These are phyloP conservation scores for Schwanniomyces sp. DNA, from an alignment of 805 yeast genomes.

Conservation along the genomic window DNA sequence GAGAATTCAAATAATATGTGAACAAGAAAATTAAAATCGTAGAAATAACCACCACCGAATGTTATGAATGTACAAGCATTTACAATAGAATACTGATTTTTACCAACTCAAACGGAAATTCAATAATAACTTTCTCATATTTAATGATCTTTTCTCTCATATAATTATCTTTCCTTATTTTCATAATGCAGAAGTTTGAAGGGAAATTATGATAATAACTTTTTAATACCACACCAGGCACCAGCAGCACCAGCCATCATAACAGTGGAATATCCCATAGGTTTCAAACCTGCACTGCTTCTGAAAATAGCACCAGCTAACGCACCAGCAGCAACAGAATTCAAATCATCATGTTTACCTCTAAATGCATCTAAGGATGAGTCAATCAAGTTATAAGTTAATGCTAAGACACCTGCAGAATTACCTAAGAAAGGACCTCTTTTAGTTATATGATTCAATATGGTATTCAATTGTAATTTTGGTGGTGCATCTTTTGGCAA, in stretches of 20 bases:
- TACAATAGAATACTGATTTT: background rate
- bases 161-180: constrained; percentile 1
- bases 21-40: background rate
- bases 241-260: constrained; percentile 89
- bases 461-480: constrained; percentile 82
- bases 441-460: constrained; percentile 87
- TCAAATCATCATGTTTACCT: constrained; percentile 84
- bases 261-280: constrained; percentile 84
- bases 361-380: constrained; percentile 75
- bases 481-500: constrained; percentile 76
- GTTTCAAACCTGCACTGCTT: constrained; percentile 79
- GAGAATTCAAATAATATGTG: constrained; percentile 1
- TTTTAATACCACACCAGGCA: constrained; percentile 86
- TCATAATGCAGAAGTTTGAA: constrained; percentile 6
- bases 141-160: background rate
- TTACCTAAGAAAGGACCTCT: constrained; percentile 97
- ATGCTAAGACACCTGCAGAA: constrained; percentile 90
- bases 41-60: background rate
- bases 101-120: background rate
- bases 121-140: background rate
- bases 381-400: constrained; percentile 83
- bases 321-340: constrained; percentile 87
- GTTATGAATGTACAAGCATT: background rate
- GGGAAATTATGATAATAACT: constrained; percentile 16
- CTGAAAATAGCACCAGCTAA: constrained; percentile 89